Conservation (phyloP, 2,329 filamentous ascomycete genomes). For the Triangularia verruculosa region DNA sequence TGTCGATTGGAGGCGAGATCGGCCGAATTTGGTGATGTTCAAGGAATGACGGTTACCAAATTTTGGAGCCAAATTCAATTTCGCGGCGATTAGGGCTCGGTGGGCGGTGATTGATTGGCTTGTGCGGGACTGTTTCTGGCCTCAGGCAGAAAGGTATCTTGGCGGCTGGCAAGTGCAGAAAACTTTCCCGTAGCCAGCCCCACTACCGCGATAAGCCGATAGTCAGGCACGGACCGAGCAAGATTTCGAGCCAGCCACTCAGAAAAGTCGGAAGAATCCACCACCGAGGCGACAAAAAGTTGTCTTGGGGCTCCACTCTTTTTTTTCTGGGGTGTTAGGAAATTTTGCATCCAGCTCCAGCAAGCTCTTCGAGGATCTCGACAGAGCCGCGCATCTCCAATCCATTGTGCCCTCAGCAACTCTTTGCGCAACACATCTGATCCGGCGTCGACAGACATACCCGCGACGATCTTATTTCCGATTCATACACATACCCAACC, state of each 20-base stretch:
- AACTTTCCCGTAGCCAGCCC: background rate
- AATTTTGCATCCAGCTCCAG: slow-evolving; percentile 32
- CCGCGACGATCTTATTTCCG: background rate
- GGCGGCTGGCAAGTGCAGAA: background rate
- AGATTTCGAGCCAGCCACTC: slow-evolving; percentile 9
- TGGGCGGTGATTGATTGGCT: slow-evolving; percentile 27
- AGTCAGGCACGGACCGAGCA: background rate
- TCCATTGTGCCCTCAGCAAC: slow-evolving; percentile 25
- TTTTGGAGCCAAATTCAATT: slow-evolving; percentile 31
- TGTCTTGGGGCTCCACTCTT: slow-evolving; percentile 21
- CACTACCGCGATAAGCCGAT: background rate
- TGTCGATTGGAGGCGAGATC: slow-evolving; percentile 51
- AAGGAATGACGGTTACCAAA: slow-evolving; percentile 39
- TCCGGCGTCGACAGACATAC: slow-evolving; percentile 9
- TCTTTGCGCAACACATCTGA: slow-evolving; percentile 11
- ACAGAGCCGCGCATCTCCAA: slow-evolving; percentile 22
- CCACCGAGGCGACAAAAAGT: slow-evolving; percentile 19
- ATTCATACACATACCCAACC: slow-evolving; percentile 9
- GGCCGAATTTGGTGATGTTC: slow-evolving; percentile 46
- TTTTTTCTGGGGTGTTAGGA: slow-evolving; percentile 28
- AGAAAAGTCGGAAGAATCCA: slow-evolving; percentile 18
- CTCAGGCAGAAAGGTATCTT: slow-evolving; percentile 19
- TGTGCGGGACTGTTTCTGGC: slow-evolving; percentile 19
- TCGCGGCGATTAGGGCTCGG: slow-evolving; percentile 33
- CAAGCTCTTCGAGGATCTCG: slow-evolving; percentile 26